Conservation (phyloP, 2,329 filamentous ascomycete genomes). For the Neoascochyta sp. region DNA sequence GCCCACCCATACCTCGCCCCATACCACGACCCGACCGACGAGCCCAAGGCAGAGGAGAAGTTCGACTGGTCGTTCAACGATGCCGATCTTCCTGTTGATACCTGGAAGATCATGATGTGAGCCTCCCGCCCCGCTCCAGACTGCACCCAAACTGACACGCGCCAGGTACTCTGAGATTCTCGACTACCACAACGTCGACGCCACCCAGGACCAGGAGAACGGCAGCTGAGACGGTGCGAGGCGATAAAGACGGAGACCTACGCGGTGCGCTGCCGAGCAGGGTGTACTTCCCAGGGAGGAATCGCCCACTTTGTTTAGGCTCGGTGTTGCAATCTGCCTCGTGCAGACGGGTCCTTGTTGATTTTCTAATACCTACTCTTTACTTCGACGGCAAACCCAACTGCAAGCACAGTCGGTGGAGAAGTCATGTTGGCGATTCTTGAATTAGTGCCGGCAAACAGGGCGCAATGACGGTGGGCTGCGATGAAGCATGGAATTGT, state of each 20-base stretch:
- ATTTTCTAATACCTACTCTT: slow-evolving; percentile 17
- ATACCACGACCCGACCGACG: slow-evolving; percentile 96
- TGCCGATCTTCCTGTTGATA: slow-evolving; percentile 92
- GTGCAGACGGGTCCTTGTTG: slow-evolving; percentile 13
- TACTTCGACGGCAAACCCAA: slow-evolving; percentile 11
- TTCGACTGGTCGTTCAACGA: slow-evolving; percentile 99
- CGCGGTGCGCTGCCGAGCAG: slow-evolving; percentile 9
- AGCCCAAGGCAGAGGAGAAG: slow-evolving; percentile 92
- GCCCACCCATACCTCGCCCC: slow-evolving; percentile 90
- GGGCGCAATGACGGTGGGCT: slow-evolving; percentile 2
- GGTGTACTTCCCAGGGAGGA: slow-evolving; percentile 12
- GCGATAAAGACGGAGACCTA: slow-evolving; percentile 7
- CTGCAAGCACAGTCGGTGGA: slow-evolving; percentile 15
- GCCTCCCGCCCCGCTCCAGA: slow-evolving; percentile 1
- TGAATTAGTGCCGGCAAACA: slow-evolving; percentile 5
- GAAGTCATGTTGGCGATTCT: slow-evolving; percentile 10
- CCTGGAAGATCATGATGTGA: slow-evolving; percentile 99
- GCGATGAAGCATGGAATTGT: slow-evolving; percentile 8
- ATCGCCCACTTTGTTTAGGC: slow-evolving; percentile 9
- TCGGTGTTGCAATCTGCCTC: slow-evolving; percentile 13
- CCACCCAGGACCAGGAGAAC: slow-evolving; percentile 33
- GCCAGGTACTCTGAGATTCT: slow-evolving; percentile 95
- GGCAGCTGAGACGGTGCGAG: slow-evolving; percentile 22
- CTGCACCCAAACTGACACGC: slow-evolving; percentile 11
- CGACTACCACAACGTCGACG: slow-evolving; percentile 93